Conservation (phyloP, 2,329 filamentous ascomycete genomes). For the Trichoderma polysporum region DNA sequence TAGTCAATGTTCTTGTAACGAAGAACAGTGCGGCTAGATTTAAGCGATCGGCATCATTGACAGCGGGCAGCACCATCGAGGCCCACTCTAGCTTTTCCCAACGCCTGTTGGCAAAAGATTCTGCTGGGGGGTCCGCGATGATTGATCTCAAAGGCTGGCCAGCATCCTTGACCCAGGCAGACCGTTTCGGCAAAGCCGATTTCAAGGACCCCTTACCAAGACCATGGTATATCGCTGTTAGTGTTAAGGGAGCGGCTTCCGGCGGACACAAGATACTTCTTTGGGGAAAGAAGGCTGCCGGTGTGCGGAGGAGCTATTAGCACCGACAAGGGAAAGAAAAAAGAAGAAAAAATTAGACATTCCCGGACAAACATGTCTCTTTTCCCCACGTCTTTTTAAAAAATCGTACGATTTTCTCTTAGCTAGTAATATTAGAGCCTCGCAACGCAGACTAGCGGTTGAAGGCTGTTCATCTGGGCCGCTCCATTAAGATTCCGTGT, state of each 20-base stretch:
- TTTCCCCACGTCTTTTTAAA: background rate
- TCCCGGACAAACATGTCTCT: constrained; percentile 7
- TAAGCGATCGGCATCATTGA: constrained; percentile 17
- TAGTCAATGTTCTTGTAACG: background rate
- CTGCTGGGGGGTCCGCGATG: background rate
- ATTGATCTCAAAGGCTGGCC: constrained; percentile 1
- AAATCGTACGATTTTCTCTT: constrained; percentile 16
- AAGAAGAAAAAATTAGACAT: background rate
- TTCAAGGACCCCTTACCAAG: constrained; percentile 10
- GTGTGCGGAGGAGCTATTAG: background rate
- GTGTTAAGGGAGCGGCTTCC: background rate
- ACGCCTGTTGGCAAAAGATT: background rate
- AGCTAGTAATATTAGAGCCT: constrained; percentile 12
- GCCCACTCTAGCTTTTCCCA: background rate
- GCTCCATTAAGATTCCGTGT: constrained; percentile 18
- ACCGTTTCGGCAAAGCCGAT: constrained; percentile 13
- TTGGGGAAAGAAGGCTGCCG: constrained; percentile 1
- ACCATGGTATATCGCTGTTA: background rate
- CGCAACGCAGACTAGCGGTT: constrained; percentile 9
- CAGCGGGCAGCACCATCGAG: constrained; percentile 14
- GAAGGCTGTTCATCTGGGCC: constrained; percentile 9
- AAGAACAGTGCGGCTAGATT: constrained; percentile 16
- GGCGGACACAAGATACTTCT: constrained; percentile 3
- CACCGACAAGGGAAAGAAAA: background rate
- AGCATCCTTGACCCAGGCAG: constrained; percentile 1